Percentiles rank a stretch among this genome's conserved stretches.
These are phyloP conservation scores for Amphibolis antarctica DNA, from an alignment of 106 monocot species.

Conservation along the genomic window DNA sequence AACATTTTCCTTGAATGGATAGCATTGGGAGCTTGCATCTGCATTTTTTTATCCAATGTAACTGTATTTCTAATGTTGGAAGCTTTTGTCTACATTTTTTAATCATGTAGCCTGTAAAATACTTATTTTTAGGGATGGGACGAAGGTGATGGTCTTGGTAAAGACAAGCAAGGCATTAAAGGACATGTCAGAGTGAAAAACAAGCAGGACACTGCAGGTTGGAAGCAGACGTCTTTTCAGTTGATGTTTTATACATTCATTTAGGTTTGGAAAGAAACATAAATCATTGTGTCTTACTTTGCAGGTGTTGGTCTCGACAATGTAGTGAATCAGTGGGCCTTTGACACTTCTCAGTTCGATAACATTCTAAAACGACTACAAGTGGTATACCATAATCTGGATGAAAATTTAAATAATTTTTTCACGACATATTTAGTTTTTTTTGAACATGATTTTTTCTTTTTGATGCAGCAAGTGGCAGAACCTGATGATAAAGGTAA, in stretches of 20 bases:
- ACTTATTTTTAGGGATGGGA: constrained; percentile 73
- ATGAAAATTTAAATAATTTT: no score
- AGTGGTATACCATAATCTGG: constrained; percentile 43
- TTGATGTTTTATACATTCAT: neutral
- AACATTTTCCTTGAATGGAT: neutral
- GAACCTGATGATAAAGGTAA: constrained; percentile 50
- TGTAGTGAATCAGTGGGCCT: constrained; percentile 62
- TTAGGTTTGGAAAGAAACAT: neutral
- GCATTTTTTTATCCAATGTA: neutral
- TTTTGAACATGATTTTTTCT: neutral
- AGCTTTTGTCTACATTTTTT: neutral
- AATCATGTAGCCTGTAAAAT: neutral
- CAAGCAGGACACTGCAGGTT: constrained; percentile 90
- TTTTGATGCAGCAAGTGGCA: constrained; percentile 49
- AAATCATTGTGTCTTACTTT: neutral
- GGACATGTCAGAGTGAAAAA: constrained; percentile 90
- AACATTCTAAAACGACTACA: constrained; percentile 79
- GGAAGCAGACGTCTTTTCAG: neutral
- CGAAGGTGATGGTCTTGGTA: constrained; percentile 98
- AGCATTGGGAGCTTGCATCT: neutral
- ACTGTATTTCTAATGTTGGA: no score
- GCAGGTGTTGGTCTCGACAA: constrained; percentile 77
- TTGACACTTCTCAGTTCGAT: constrained; percentile 96
- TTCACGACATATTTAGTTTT: no score
- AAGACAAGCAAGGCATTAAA: constrained; percentile 96